Evolutionary conservation across 2,329 filamentous ascomycete species (phyloP), one percentile per base, ranked within the genome.

Genomic region (Cytospora leucostoma): DNA sequence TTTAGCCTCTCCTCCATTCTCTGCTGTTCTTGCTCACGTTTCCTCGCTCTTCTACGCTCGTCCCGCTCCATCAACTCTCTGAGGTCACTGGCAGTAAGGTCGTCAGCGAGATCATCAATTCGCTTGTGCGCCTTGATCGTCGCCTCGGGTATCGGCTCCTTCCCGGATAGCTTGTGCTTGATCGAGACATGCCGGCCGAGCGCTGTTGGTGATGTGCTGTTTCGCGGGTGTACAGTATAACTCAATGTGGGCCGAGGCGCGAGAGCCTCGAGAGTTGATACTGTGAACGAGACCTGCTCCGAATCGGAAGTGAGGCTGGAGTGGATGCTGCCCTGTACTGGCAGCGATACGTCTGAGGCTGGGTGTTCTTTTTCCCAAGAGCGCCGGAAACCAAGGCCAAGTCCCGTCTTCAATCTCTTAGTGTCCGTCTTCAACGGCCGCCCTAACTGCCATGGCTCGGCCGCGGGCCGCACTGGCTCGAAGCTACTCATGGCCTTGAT

Each of bases 61-160:
- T 99, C 95, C 65, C 95, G 83, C 70, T 99, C 95, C 85, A 99
- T 89, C 35, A 98, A 81, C 72, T 96, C 91, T 64, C 94, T 85
- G 47, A 99, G 75, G 69, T 92, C 93, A 59, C 89, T 86, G 4
- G 95, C 90, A 75, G 92, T 92, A 61, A 99, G 81, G 64, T 91
- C 89, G 72, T 98, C 91, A 27, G 93, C 95, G 52, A 98, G 77
- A 75, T 90, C 78, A 77, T 91, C 77, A 73, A 90, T 76, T 71
- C 86, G 77, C 76, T 88, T 87, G 69, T 85, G 84, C 3, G 83
- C 83, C 67, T 82, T 86, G 34, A 88, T 71, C 0, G 78, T 81
- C 44, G 86, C 87, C 65, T 91, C 86, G 0, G 84, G 81, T 17
- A 88, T 85, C n/a, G 82, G 76, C 68, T 79, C 74, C 38, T 79